These are phyloP conservation scores for Erodium chrysanthum DNA, from an alignment of 441 rosid species.

Conservation along the genomic window DNA sequence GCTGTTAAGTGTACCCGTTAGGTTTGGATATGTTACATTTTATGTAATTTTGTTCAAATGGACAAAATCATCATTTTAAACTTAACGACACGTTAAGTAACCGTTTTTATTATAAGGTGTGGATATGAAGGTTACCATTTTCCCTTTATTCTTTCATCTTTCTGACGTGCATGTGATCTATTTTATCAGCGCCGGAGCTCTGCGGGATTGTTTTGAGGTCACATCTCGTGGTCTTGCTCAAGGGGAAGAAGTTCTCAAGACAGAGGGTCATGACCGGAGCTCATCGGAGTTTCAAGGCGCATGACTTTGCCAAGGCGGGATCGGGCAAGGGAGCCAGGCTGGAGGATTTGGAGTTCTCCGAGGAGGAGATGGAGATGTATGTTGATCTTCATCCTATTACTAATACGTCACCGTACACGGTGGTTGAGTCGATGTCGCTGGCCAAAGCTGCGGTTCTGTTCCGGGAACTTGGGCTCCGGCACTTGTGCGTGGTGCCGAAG, in stretches of 20 bases:
- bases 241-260: slow-evolving; percentile 38
- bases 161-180: too few relatives aligned
- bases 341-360: slow-evolving; percentile 42
- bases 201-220: slow-evolving; percentile 59
- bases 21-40: too few relatives aligned
- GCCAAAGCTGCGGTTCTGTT: slow-evolving; percentile 69
- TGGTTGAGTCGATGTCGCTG: slow-evolving; percentile 55
- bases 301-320: slow-evolving; percentile 58
- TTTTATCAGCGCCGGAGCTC: slow-evolving; percentile 44
- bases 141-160: too few relatives aligned
- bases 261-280: slow-evolving; percentile 33
- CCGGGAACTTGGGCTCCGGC: slow-evolving; percentile 55
- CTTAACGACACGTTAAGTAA: too few relatives aligned
- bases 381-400: slow-evolving; percentile 58
- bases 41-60: too few relatives aligned
- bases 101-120: too few relatives aligned
- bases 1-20: too few relatives aligned
- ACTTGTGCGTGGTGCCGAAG: slow-evolving; percentile 58
- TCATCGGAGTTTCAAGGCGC: slow-evolving; percentile 31
- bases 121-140: too few relatives aligned
- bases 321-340: slow-evolving; percentile 51
- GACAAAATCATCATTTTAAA: too few relatives aligned
- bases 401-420: slow-evolving; percentile 57
- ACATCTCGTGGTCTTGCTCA: slow-evolving; percentile 56
- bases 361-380: slow-evolving; percentile 64